phyloP scores from a whole-genome alignment of 208 protist genomes.

The Leishmania martiniquensis region DNA sequence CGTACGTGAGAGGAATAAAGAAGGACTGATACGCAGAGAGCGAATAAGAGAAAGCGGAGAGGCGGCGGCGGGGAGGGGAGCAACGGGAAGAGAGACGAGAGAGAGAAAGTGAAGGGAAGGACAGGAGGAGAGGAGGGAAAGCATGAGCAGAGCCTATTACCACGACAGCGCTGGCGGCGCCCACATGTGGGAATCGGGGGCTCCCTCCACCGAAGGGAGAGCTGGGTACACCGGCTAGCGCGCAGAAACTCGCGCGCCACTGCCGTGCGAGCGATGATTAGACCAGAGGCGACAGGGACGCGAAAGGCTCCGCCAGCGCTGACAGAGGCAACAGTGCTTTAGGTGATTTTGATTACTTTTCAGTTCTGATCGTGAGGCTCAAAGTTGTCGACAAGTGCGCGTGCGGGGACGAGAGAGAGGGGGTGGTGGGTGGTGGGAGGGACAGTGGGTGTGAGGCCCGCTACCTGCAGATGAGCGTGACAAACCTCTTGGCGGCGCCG shows the following conservation, averaged over 20 bases:
- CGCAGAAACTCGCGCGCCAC: not conserved
- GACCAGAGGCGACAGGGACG: not conserved
- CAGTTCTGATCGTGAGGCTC: not conserved
- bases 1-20: too few relatives aligned
- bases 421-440: not conserved
- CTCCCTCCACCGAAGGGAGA: not conserved
- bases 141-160: not conserved
- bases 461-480: not conserved
- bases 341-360: not conserved
- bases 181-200: not conserved
- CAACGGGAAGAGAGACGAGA: not conserved
- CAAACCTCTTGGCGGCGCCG: not conserved
- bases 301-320: not conserved
- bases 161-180: not conserved
- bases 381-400: not conserved
- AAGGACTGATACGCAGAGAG: not conserved
- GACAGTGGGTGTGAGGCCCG: not conserved
- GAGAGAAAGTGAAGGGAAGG: constrained; percentile 1
- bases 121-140: not conserved
- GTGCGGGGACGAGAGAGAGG: not conserved
- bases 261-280: not conserved
- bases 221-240: not conserved
- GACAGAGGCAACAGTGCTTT: not conserved
- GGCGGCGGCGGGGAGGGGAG: too few relatives aligned
- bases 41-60: not conserved